Conservation (phyloP, 2,329 filamentous ascomycete genomes). For the Neonectria sp. region DNA sequence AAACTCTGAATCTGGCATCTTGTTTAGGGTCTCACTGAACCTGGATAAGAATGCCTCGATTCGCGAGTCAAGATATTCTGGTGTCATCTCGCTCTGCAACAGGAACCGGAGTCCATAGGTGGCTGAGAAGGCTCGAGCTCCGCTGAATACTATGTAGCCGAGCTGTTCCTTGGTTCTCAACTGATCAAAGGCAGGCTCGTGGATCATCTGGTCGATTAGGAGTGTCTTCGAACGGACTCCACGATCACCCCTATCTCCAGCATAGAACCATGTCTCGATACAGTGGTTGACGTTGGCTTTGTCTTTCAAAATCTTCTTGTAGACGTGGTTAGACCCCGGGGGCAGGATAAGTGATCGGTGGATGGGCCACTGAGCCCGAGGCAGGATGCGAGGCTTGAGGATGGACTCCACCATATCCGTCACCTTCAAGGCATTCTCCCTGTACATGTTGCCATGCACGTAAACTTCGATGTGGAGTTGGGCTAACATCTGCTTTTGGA, state of each 20-base stretch:
- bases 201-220: conserved; percentile 89
- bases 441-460: conserved; percentile 93
- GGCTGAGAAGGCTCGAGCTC: conserved; percentile 78
- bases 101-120: conserved; percentile 90
- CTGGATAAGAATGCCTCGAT: conserved; percentile 87
- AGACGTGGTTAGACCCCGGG: conserved; percentile 86
- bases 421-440: conserved; percentile 90
- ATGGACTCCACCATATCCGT: conserved; percentile 86
- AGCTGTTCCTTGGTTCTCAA: conserved; percentile 97
- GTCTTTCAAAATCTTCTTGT: conserved; percentile 85
- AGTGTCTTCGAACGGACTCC: conserved; percentile 81
- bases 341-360: conserved; percentile 84
- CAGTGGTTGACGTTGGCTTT: conserved; percentile 92
- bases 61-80: conserved; percentile 86
- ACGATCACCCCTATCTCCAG: conserved; percentile 80
- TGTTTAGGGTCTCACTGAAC: conserved; percentile 76
- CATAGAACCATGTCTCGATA: conserved; percentile 82
- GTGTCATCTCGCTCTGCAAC: conserved; percentile 92
- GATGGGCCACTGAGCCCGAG: conserved; percentile 84
- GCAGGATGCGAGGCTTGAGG: conserved; percentile 81
- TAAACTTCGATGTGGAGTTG: conserved; percentile 92
- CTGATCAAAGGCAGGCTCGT: conserved; percentile 95
- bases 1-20: conserved; percentile 88
- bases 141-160: conserved; percentile 95
- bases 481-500: conserved; percentile 84